Percentiles rank a stretch among this genome's conserved stretches.
Conservation (phyloP, 106 monocot genomes). For the Dendrobium catenatum region DNA sequence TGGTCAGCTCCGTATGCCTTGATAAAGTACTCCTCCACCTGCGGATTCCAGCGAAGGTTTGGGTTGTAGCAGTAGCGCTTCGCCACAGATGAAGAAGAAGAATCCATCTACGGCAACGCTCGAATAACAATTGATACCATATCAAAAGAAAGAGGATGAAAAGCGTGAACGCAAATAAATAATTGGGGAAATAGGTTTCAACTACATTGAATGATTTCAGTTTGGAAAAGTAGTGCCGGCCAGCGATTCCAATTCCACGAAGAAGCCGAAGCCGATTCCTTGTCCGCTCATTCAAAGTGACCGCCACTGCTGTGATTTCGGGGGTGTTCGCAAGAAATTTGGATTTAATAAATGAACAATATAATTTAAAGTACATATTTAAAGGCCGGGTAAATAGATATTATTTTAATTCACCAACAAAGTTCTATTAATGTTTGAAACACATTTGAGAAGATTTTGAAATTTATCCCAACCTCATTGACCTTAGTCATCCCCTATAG, state of each 20-base stretch:
- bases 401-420: no score
- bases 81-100: slow-evolving; percentile 17
- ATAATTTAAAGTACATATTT: no score
- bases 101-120: slow-evolving; percentile 38
- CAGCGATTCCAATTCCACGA: background rate
- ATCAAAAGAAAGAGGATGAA: background rate
- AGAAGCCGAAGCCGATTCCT: background rate
- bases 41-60: slow-evolving; percentile 57
- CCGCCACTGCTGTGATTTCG: background rate
- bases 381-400: no score
- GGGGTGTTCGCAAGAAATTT: no score
- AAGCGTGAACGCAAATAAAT: background rate
- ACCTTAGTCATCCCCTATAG: no score
- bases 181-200: background rate
- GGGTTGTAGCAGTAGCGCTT: slow-evolving; percentile 68
- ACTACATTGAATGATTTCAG: background rate
- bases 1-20: slow-evolving; percentile 79
- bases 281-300: background rate
- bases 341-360: no score
- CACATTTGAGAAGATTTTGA: no score
- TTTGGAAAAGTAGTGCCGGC: background rate
- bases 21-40: slow-evolving; percentile 86
- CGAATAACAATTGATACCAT: background rate
- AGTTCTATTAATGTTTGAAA: no score
- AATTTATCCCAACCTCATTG: no score